These are phyloP conservation scores for Hydrangea macrophylla DNA, from an alignment of 148 eudicot species.

Conservation along the genomic window DNA sequence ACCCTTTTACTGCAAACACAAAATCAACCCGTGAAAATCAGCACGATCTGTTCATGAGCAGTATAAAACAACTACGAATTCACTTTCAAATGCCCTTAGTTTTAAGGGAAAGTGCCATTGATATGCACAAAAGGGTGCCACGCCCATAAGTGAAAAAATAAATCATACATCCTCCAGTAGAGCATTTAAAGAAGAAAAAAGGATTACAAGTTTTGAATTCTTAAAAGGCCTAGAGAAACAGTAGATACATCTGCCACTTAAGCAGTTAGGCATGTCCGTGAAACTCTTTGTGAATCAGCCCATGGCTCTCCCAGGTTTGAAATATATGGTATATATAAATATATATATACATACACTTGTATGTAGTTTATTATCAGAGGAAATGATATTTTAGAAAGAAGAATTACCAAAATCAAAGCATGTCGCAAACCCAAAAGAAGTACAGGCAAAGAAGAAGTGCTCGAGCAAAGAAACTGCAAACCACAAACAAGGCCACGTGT, in stretches of 20 bases:
- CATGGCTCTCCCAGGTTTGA: neutral
- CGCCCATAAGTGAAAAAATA: neutral
- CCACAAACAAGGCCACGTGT: slow-evolving; percentile 74
- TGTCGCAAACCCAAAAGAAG: slow-evolving; percentile 63
- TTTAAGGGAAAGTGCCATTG: neutral
- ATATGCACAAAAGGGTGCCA: neutral
- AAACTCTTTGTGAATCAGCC: neutral
- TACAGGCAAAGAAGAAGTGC: slow-evolving; percentile 58
- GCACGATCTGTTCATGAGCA: neutral
- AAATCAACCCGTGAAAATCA: neutral
- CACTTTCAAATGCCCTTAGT: neutral
- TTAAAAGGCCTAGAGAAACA: neutral
- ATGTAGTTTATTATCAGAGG: neutral
- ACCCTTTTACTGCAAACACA: neutral
- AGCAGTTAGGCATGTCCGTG: neutral
- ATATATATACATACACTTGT: no score
- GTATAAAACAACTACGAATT: neutral
- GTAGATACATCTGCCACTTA: neutral
- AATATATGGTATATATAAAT: no score
- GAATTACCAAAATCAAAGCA: slow-evolving; percentile 75
- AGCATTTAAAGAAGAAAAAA: neutral
- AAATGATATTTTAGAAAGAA: neutral
- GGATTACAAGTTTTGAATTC: neutral
- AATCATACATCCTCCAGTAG: neutral
- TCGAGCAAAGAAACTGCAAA: slow-evolving; percentile 81